Evolutionary conservation across 2,329 filamentous ascomycete species (phyloP), one percentile per base, ranked within the genome.

Genomic region (Didymosphaeria variabile): DNA sequence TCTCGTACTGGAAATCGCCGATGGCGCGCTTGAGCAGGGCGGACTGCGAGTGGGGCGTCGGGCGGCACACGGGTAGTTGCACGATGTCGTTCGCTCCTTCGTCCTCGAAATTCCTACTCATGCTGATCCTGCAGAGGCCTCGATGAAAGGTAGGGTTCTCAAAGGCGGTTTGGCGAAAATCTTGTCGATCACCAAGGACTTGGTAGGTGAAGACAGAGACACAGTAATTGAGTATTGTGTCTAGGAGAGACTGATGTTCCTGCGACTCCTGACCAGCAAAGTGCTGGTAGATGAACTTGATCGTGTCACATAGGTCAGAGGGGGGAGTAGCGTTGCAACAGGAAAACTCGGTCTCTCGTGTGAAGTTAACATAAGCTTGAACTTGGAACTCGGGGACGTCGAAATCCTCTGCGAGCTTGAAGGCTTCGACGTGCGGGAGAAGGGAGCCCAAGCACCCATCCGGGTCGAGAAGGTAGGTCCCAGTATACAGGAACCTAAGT

Each of bases 191-290:
- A 2, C 68, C 75, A 3, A 83, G 72, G 17, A 65, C 64, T 60
- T 83, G 80, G 29, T 73, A 71, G 3, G 67, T 40, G 63, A 80
- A 82, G 31, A 69, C 71, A 7, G 72, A 69, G 21, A 83, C 71
- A 60, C 80, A 82, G 67, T 82, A 83, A 63, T 81, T 75, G 52
- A 81, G 69, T 17, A 83, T 68, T 0, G 75, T 77, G 45, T 80
- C 74, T 8, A 80, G 63, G 5, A 82, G 67, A 19, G 68, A 63
- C 29, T 71, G 66, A 34, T 72, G 64, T 50, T 65, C 61, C 36
- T 68, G 65, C 19, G 67, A 63, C 46, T 76, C 54, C 3, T 67
- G 47, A 23, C 63, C 63, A 23, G 63, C 57, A 50, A 74, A 70
- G 57, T 78, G 58, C 15, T 57, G 49, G 59, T 78, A 79, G 21